Percentiles rank a stretch among this genome's conserved stretches.
Conservation (phyloP, 352 stramenopile species). For the Phytophthora boehmeriae region DNA sequence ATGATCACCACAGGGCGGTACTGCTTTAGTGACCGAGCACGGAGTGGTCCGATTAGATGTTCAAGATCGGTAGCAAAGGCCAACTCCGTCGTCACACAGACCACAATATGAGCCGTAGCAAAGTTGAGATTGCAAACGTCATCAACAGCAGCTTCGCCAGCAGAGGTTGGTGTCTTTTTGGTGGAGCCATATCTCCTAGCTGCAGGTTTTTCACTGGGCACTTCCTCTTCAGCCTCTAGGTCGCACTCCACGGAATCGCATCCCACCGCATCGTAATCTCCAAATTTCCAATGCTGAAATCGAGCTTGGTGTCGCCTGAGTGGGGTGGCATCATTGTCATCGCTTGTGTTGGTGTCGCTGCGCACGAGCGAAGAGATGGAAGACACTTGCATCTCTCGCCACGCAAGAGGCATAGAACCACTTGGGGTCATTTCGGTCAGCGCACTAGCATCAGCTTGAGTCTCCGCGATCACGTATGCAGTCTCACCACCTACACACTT, state of each 20-base stretch:
- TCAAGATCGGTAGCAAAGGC: constrained; percentile 78
- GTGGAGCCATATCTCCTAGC: neutral
- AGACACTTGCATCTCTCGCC: constrained; percentile 37
- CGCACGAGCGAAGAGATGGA: constrained; percentile 35
- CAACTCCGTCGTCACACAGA: constrained; percentile 64
- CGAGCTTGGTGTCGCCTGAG: constrained; percentile 36
- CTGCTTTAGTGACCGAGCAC: constrained; percentile 65
- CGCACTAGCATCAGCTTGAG: constrained; percentile 39
- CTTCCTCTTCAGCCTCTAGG: constrained; percentile 24
- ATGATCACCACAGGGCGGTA: constrained; percentile 81
- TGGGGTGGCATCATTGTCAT: constrained; percentile 13
- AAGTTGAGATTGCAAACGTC: constrained; percentile 59
- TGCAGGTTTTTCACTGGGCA: constrained; percentile 12
- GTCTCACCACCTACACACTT: constrained; percentile 68
- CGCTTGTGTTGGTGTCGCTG: constrained; percentile 28
- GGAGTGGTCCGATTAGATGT: constrained; percentile 77
- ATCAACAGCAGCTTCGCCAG: constrained; percentile 55
- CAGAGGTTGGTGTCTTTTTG: constrained; percentile 21
- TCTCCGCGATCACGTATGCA: constrained; percentile 79
- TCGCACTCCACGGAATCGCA: constrained; percentile 26
- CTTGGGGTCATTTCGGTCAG: constrained; percentile 35
- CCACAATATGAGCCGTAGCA: constrained; percentile 63
- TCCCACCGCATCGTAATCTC: constrained; percentile 17
- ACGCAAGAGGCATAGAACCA: constrained; percentile 36
- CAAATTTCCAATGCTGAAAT: constrained; percentile 34